Conservation (phyloP, 768 basidiomycete genomes). For the Tylopilus balloui region DNA sequence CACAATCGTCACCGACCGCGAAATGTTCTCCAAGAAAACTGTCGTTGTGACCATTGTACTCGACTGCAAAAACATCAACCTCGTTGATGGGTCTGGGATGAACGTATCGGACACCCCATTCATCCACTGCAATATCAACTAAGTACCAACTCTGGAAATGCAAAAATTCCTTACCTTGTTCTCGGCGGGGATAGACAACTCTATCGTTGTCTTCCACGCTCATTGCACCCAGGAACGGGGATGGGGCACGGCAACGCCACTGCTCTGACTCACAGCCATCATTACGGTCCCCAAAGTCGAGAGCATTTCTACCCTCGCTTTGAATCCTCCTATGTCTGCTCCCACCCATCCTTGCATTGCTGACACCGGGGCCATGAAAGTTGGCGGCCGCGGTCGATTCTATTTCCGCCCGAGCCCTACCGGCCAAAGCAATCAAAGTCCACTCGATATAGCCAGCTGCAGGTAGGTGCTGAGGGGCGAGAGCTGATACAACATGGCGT, state of each 20-base stretch:
- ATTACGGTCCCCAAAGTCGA: constrained; percentile 31
- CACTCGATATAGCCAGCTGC: constrained; percentile 33
- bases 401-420: constrained; percentile 16
- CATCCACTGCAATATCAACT: constrained; percentile 21
- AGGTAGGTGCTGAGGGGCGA: constrained; percentile 34
- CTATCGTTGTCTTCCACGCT: constrained; percentile 20
- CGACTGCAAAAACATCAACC: constrained; percentile 21
- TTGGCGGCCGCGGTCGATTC: constrained; percentile 7
- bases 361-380: background rate
- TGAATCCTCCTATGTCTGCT: constrained; percentile 48
- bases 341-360: background rate
- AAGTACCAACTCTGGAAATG: constrained; percentile 2
- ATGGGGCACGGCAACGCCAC: constrained; percentile 26
- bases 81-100: constrained; percentile 10
- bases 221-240: constrained; percentile 13
- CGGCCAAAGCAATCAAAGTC: constrained; percentile 29
- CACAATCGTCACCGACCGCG: constrained; percentile 18
- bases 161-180: constrained; percentile 15
- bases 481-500: constrained; percentile 52
- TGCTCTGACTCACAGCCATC: constrained; percentile 19
- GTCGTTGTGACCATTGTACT: constrained; percentile 23
- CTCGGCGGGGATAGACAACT: constrained; percentile 28
- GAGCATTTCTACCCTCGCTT: constrained; percentile 40
- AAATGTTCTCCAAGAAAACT: constrained; percentile 26
- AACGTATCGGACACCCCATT: constrained; percentile 27